Evolutionary conservation across 805 yeast species (phyloP).

Genomic region (Starmerella kuoi): DNA sequence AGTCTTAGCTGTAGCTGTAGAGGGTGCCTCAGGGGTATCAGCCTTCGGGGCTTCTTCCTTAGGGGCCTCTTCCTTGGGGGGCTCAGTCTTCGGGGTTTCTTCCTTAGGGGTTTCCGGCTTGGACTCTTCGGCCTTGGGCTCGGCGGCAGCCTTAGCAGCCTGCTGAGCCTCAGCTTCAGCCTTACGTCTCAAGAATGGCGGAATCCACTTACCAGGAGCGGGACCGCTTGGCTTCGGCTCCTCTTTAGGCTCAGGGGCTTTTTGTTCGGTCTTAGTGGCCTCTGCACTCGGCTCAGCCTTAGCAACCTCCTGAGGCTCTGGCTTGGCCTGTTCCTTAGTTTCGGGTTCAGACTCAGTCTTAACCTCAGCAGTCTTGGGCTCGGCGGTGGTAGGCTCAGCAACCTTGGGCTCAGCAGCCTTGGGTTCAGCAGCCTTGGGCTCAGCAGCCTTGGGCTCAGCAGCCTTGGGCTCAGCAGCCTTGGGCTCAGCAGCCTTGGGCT

Average conservation of each 20-base stretch:
- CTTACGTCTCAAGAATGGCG: slow-evolving; percentile 2
- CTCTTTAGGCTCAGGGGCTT: neutral
- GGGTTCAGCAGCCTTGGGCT: neutral
- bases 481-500: slow-evolving; percentile 15
- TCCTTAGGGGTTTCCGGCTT: slow-evolving; percentile 6
- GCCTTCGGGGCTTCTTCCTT: too few relatives aligned
- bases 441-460: slow-evolving; percentile 3
- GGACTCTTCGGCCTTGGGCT: slow-evolving; percentile 22
- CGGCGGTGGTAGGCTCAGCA: neutral
- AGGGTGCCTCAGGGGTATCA: neutral
- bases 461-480: slow-evolving; percentile 3
- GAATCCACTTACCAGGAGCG: slow-evolving; percentile 5
- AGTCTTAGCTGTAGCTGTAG: slow-evolving; percentile 3
- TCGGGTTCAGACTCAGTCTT: slow-evolving; percentile 15
- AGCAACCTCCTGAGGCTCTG: slow-evolving; percentile 6
- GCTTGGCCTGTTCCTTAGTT: slow-evolving; percentile 13
- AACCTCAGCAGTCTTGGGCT: too few relatives aligned
- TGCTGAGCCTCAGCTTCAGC: slow-evolving; percentile 12
- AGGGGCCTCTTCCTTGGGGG: slow-evolving; percentile 9
- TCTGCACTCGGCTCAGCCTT: slow-evolving; percentile 8
- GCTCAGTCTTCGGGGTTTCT: slow-evolving; percentile 3
- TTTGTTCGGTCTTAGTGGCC: neutral
- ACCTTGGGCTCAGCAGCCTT: neutral
- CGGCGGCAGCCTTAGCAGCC: slow-evolving; percentile 5
- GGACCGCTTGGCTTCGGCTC: neutral